These are phyloP conservation scores for Prunus davidiana DNA, from an alignment of 306 rosid genomes.

Conservation along the genomic window DNA sequence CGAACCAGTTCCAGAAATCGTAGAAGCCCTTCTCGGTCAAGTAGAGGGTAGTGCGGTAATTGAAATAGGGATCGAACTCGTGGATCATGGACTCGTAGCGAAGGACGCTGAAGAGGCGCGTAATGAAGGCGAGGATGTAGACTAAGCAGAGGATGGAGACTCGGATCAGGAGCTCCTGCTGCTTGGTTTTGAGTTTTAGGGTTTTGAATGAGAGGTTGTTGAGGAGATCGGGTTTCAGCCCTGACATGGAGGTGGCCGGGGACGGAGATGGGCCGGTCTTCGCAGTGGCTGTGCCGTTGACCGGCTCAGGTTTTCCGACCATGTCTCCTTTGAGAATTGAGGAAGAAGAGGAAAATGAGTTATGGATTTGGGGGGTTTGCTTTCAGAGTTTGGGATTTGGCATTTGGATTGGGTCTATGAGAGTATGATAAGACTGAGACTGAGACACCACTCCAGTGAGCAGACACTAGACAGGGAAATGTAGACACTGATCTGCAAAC, in stretches of 20 bases:
- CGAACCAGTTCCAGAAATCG: conserved; percentile 99
- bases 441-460: too few species aligned
- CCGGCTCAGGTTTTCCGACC: conserved; percentile 41
- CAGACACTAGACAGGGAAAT: too few species aligned
- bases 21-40: conserved; percentile 76
- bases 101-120: conserved; percentile 90
- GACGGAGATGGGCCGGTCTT: conserved; percentile 21
- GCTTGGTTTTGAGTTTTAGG: conserved; percentile 85
- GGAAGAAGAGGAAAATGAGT: not conserved
- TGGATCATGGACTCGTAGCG: conserved; percentile 99
- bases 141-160: conserved; percentile 63
- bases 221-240: conserved; percentile 43
- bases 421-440: too few species aligned
- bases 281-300: conserved; percentile 11
- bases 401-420: not conserved
- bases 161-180: conserved; percentile 92
- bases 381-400: not conserved
- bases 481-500: too few species aligned
- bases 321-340: conserved; percentile 13
- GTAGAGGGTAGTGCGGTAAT: conserved; percentile 85
- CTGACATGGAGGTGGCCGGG: not conserved
- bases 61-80: conserved; percentile 97
- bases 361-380: not conserved
- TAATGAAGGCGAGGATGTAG: conserved; percentile 85
- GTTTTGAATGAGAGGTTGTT: conserved; percentile 39